These are phyloP conservation scores for Pleomassaria siparia DNA, from an alignment of 2,329 filamentous ascomycete species.

Conservation along the genomic window DNA sequence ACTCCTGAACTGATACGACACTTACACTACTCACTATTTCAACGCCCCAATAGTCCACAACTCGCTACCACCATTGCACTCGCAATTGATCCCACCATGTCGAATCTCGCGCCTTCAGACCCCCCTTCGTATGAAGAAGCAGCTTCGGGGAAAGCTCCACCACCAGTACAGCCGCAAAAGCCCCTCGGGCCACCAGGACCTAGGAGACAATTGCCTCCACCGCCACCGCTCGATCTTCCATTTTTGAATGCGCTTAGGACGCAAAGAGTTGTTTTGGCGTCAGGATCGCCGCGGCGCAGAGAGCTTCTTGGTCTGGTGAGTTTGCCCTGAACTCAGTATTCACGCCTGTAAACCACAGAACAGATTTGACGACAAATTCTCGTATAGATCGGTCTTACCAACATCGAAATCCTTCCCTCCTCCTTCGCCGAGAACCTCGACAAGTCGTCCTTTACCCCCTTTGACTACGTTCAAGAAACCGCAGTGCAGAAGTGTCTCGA, in stretches of 20 bases:
- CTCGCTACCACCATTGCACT: background rate
- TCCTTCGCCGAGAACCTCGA: slow-evolving; percentile 81
- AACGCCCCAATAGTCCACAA: background rate
- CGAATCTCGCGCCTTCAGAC: slow-evolving; percentile 33
- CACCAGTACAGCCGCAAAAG: slow-evolving; percentile 19
- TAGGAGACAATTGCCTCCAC: slow-evolving; percentile 47
- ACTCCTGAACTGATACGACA: background rate
- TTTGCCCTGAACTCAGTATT: slow-evolving; percentile 4
- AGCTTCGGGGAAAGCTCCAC: slow-evolving; percentile 18
- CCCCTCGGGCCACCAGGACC: slow-evolving; percentile 34
- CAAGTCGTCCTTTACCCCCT: slow-evolving; percentile 79
- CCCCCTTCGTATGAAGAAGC: slow-evolving; percentile 48
- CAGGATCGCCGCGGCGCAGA: slow-evolving; percentile 80
- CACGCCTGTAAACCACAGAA: background rate
- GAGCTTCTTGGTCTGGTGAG: slow-evolving; percentile 73
- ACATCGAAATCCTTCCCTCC: slow-evolving; percentile 83
- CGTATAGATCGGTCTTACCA: slow-evolving; percentile 72
- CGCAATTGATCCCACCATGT: slow-evolving; percentile 13
- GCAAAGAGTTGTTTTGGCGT: slow-evolving; percentile 86
- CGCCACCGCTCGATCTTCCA: slow-evolving; percentile 74
- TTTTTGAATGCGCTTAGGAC: slow-evolving; percentile 74
- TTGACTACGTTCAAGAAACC: slow-evolving; percentile 89
- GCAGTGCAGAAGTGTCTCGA: slow-evolving; percentile 80
- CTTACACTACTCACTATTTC: slow-evolving; percentile 1
- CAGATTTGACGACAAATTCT: slow-evolving; percentile 4